Evolutionary conservation across 441 rosid species (phyloP).

Genomic region (Gossypium davidsonii): DNA sequence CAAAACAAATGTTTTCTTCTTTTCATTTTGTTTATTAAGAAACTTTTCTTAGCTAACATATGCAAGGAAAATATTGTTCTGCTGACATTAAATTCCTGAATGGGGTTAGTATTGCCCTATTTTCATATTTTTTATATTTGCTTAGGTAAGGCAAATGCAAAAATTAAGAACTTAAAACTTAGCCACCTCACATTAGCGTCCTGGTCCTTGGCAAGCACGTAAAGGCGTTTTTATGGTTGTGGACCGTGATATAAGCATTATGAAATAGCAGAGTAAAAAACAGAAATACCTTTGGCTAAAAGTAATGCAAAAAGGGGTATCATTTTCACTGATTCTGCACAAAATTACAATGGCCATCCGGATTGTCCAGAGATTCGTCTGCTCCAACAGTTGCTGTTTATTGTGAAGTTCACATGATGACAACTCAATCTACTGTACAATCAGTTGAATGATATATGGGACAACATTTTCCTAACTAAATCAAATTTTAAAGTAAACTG

Average conservation of each 20-base stretch:
- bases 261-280: background rate
- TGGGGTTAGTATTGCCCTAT: too few relatives aligned
- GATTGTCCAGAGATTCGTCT: background rate
- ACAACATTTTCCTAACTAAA: background rate
- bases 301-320: background rate
- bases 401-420: background rate
- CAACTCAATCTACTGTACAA: conserved; percentile 6
- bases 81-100: background rate
- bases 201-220: background rate
- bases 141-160: background rate
- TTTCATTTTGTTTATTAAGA: too few relatives aligned
- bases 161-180: background rate
- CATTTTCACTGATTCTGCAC: background rate
- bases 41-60: too few relatives aligned
- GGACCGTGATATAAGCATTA: background rate
- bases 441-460: background rate
- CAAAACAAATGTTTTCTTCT: too few relatives aligned
- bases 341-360: background rate
- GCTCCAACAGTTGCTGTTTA: background rate
- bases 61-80: background rate
- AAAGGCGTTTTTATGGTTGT: background rate
- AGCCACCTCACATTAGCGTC: background rate
- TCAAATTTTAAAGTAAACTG: background rate
- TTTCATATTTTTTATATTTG: background rate
- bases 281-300: background rate